Evolutionary conservation across 2,329 filamentous ascomycete genomes (phyloP), one percentile per base, ranked within the genome.

Genomic region (Trichoderma lentiforme): DNA sequence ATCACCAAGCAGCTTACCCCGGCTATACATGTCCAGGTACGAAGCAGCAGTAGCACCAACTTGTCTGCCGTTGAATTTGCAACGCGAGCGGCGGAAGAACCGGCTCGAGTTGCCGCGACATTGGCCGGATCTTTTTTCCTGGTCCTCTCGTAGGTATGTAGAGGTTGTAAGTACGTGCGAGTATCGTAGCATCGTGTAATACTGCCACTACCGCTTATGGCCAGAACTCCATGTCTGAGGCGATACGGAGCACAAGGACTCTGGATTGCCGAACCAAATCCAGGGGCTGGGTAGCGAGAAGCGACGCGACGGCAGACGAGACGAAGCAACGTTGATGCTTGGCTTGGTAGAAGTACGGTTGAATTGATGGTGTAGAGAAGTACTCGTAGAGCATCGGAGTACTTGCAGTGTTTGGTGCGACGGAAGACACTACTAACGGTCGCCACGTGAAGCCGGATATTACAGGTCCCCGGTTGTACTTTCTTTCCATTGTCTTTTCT

Each of bases 271-370:
- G 51, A 62, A 14, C 36, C 70, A 56, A 61, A 67, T 61, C 62
- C 63, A 71, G 70, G 70, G 63, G 70, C 56, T 56, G 39, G 70
- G 70, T 71, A 71, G 70, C 70, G 70, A 71, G 56, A 28, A 36
- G 39, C 39, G 66, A 70, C 39, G 70, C 21, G 63, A 67, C 53
- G 53, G 39, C 39, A 61, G 53, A 67, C 62, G 62, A 65, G 65
- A 62, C 39, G 56, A 58, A 9, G 53, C 39, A 57, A 30, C 21
- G 47, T 53, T 51, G 30, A 43, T 32, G 58, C 34, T 53, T 62
- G 58, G 58, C 34, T 53, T 63, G 60, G 58, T 12, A 47, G 11
- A 26, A 32, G 58, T 39, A 56, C 43, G 43, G 9, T 7, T 21
- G 57, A 21, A 60, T 15, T 14, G 34, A 36, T 34, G 57, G 28